Base-by-base conservation (phyloP, 306 rosid genomes). In the Pterocarpus santalinus region DNA sequence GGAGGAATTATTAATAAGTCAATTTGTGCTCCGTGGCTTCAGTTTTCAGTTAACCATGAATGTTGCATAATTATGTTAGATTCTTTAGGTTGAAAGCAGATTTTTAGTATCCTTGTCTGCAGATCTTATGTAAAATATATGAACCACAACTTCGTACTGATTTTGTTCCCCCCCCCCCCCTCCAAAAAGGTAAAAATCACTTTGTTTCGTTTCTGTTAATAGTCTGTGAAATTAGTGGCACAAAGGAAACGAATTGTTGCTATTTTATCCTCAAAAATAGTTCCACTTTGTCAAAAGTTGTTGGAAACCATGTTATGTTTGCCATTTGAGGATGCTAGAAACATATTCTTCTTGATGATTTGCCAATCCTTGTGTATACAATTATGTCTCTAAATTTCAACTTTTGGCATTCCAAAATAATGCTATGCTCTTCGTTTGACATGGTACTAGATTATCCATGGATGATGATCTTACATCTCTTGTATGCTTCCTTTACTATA, bases 401-500 rank as follows among this genome's bases (percentile, higher is more conserved):
- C 13, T 2, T 46, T 49, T 52, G 67, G 66, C 43, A 39, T 53
- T 53, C 16, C 9, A 66, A 12, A 22, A 13, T n/a, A 36, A 52
- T 33, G 34, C 8, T 62, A 6, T 64, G 30, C n/a, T 69, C 57
- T 15, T 69, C 46, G 8, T 65, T 56, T 34, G 35, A 12, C 51
- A 9, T 13, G n/a, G 35, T 16, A 34, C 30, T 7, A 4, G 46
- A 34, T 15, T 64, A 15, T 63, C 51, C 65, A 8, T 68, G 69
- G 5, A 52, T 76, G 66, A 63, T 81, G 63, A 10, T 65, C 33
- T 36, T 55, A 15, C 51, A 39, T 75, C 51, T 53, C 69, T 78
- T 17, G 51, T 56, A 53, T 81, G 65, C 22, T 83, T 17, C 34
- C 30, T 30, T 56, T 74, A 39, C 51, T 64, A 55, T 6, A 89